Base-by-base conservation (phyloP, 2,329 filamentous ascomycete species). In the Parafenestella ontariensis region DNA sequence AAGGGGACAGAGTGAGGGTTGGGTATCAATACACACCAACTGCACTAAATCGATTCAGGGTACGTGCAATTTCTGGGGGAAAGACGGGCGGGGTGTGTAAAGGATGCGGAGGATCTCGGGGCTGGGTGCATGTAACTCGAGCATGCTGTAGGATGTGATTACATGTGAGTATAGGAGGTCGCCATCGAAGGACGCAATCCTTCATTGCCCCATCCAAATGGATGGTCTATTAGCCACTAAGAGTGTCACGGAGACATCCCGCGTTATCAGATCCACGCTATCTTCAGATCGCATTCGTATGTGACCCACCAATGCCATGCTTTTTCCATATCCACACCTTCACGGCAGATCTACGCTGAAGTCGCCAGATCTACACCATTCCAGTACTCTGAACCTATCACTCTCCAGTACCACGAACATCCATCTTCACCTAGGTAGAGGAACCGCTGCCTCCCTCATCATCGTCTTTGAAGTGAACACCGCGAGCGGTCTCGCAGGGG, bases 401-500 rank as follows among this genome's bases (percentile, higher is more conserved):
- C n/a, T n/a, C n/a, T n/a, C n/a, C n/a, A n/a, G n/a, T n/a, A n/a
- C n/a, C n/a, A n/a, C n/a, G n/a, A n/a, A n/a, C n/a, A 26, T 26
- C 24, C 24, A 37, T 18, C 24, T n/a, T 39, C 18, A 26, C 28
- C 18, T 41, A 24, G 21, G 20, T n/a, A 23, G 47, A 28, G 36
- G 49, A 37, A 34, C 23, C 39, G 15, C 21, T n/a, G 17, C 28
- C 21, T 28, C 48, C 34, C 47, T 63, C 56, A 34, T 61, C 60
- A 11, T 54, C 49, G 21, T 71, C 69, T 29, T 69, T 57, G 49
- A 65, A 60, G 51, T 73, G 71, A 20, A 71, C 52, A 15, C 70
- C 69, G 9, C 49, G 39, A 10, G 71, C 65, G 10, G 53, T 44
- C 41, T 72, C 72, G 54, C 75, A 77, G 1, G 81, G 81, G 59